These are phyloP conservation scores for Avicennia marina DNA, from an alignment of 257 asterid species.

Conservation along the genomic window DNA sequence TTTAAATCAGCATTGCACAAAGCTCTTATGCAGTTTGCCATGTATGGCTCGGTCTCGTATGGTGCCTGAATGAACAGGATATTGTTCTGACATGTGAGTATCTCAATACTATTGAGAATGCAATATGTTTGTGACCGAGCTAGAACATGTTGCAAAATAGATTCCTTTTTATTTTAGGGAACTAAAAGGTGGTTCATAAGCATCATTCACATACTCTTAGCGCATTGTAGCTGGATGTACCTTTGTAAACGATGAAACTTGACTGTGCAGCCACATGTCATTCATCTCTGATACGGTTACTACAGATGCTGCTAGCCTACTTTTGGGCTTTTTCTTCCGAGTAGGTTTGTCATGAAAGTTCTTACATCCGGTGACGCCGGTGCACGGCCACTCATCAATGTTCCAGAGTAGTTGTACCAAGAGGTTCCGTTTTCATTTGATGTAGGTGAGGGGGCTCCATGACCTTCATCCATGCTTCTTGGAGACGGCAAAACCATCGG, in stretches of 20 bases:
- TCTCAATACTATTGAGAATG: too few relatives aligned
- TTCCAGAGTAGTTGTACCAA: neutral
- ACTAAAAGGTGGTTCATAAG: too few relatives aligned
- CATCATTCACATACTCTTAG: neutral
- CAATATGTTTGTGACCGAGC: too few relatives aligned
- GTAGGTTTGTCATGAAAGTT: conserved; percentile 1
- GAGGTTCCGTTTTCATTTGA: neutral
- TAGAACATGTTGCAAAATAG: too few relatives aligned
- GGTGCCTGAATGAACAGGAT: conserved; percentile 71
- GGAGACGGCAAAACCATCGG: conserved; percentile 23
- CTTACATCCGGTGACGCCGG: neutral
- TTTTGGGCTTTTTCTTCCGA: conserved; percentile 13
- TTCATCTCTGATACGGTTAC: conserved; percentile 51
- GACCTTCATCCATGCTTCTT: neutral
- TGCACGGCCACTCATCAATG: neutral
- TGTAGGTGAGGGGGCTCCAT: neutral
- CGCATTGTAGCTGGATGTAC: conserved; percentile 22
- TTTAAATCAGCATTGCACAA: conserved; percentile 71
- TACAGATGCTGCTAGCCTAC: conserved; percentile 16
- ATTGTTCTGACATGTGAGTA: neutral
- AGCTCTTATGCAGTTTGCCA: conserved; percentile 77
- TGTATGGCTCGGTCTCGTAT: conserved; percentile 46
- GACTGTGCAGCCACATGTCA: conserved; percentile 40
- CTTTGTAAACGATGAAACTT: conserved; percentile 34
- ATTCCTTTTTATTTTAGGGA: too few relatives aligned